Base-by-base conservation (phyloP, 441 rosid species). In the Aleurites moluccanus region DNA sequence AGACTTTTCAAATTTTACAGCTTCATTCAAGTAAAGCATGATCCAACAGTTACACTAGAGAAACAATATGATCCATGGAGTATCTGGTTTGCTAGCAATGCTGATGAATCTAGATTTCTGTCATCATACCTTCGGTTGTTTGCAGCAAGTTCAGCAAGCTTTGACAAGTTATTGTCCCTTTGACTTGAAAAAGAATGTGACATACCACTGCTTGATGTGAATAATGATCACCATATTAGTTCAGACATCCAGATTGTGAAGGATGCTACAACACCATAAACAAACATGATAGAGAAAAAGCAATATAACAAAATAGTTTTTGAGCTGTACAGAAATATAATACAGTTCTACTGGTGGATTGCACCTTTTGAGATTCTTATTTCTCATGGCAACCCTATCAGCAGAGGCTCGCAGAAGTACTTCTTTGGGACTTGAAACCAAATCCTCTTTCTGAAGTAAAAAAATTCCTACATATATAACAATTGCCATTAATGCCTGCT, bases 151-250 rank as follows among this genome's bases (percentile, higher is more conserved):
- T 79, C 86, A 74, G 87, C 57, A 70, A 84, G 79, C 80, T 85
- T 90, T 75, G 92, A 76, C 38, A 89, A 57, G 79, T 84, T 86
- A 69, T 85, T 89, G 69, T 92, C 97, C 79, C 90, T 79, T 74
- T 85, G 96, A 72, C 78, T 90, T 76, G 99, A 87, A 86, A 82
- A 94, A 15, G 99, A 90, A 64, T 87, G 97, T 69, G 99, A 92
- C 84, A 89, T 73, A 56, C 93, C 92, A 45, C 96, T 91, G 91
- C 66, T 79, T 72, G 75, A 81, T 49, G 67, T 64, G 18, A 53
- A 71, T 30, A 73, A 64, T 18, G 63, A 60, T 38, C 70, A 78
- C 67, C 64, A 76, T 76, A 74, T 76, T 70, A 82, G 78, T 81
- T 69, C 79, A 75, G 70, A 72, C 61, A 81, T 63, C 65, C 14